Evolutionary conservation across 2,329 filamentous ascomycete species (phyloP).

Genomic region (Ophiostoma sp.): DNA sequence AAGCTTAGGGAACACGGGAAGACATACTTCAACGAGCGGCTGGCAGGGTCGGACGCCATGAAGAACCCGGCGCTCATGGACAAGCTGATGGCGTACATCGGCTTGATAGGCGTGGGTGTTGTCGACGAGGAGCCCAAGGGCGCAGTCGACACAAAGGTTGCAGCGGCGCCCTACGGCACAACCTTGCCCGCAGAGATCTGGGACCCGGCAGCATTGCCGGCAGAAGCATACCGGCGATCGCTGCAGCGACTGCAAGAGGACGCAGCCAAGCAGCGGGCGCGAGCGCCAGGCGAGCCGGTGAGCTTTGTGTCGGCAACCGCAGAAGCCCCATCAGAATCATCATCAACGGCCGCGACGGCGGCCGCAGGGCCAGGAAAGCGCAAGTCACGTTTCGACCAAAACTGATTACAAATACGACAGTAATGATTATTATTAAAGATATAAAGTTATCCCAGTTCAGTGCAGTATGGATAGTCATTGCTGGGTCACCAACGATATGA

Average conservation of each 20-base stretch:
- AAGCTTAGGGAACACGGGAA: slow-evolving; percentile 66
- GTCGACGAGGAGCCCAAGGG: slow-evolving; percentile 29
- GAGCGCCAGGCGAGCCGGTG: slow-evolving; percentile 41
- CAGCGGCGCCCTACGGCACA: slow-evolving; percentile 55
- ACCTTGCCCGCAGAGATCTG: slow-evolving; percentile 53
- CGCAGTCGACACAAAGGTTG: not conserved
- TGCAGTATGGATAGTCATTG: not conserved
- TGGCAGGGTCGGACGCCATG: slow-evolving; percentile 61
- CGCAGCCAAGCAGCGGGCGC: slow-evolving; percentile 42
- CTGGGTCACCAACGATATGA: not conserved
- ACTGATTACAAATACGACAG: not conserved
- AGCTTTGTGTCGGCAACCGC: slow-evolving; percentile 45
- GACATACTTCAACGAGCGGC: slow-evolving; percentile 71
- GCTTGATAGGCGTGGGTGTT: slow-evolving; percentile 28
- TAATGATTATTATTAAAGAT: not conserved
- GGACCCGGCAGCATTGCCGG: slow-evolving; percentile 53
- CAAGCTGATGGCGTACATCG: slow-evolving; percentile 67
- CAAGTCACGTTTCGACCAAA: slow-evolving; percentile 35
- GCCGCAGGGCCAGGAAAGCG: slow-evolving; percentile 32
- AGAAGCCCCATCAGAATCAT: slow-evolving; percentile 26
- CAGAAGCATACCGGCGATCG: slow-evolving; percentile 48
- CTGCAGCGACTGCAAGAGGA: slow-evolving; percentile 47
- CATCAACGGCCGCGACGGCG: too few relatives aligned
- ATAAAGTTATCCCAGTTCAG: not conserved
- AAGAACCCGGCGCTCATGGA: slow-evolving; percentile 67